Evolutionary conservation across 176 grass and related monocot genomes (phyloP), one percentile per base, ranked within the genome.

Genomic region (Oryza brachyantha): DNA sequence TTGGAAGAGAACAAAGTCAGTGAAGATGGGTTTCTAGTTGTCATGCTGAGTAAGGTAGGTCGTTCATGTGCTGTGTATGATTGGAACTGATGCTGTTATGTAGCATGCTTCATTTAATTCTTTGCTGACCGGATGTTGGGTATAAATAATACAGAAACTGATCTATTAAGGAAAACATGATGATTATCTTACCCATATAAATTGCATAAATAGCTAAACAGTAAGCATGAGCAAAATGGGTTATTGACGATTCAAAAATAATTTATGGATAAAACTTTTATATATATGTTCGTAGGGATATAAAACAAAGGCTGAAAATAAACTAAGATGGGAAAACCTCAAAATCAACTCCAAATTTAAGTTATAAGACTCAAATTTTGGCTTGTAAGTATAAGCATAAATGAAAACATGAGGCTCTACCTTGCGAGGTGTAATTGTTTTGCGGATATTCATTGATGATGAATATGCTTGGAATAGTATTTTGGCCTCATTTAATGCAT

Each of bases 11-110:
- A 99, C 50, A 87, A 99, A 89, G 86, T 99, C 68, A 70, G 50
- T 1, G 92, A 99, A 87, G 75, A 86, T 68, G 88, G 75, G 13
- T 88, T 86, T 89, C 88, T 99, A 63, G 90, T 99, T 46, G 96
- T 99, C 75, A 99, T 99, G 92, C 84, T 93, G 36, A 89, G 85
- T 67, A 97, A 97, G 94, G 94, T 97, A 82, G 26, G 11, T 21
- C 77, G 21, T 39, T 68, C 54, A 55, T 45, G 50, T 34, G 16
- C 32, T 66, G 5, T 59, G 10, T 52, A 66, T 37, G 37, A 27
- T 70, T 16, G 42, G 29, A 63, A 64, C 4, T 10, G 7, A 58
- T 82, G 35, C 26, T 48, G 72, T 65, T 43, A 35, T 31, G 3
- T 45, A 54, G 55, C 42, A 59, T 5, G 6, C 16, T 50, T 62